Percentiles rank a stretch among this genome's conserved stretches.
Conservation (phyloP, 805 yeast genomes). For the Groenewaldozyma salmanticensis region DNA sequence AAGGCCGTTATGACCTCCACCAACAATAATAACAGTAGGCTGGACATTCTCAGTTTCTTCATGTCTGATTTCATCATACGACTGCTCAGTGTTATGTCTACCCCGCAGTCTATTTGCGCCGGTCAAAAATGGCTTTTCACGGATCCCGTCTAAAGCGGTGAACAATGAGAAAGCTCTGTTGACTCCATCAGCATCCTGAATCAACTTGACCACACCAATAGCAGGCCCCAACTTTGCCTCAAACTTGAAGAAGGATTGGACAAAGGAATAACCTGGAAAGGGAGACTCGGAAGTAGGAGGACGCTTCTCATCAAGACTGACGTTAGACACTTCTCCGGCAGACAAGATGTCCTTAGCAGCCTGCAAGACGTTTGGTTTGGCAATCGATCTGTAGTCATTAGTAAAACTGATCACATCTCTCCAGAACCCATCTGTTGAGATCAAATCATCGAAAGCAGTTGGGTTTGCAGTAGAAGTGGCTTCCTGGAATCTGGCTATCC, state of each 20-base stretch:
- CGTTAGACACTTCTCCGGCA: constrained; percentile 2
- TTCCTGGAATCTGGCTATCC: constrained; percentile 9
- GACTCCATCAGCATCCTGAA: constrained; percentile 6
- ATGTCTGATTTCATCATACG: constrained; percentile 8
- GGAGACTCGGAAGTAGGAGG: not conserved
- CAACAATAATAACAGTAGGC: constrained; percentile 37
- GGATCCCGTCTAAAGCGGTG: constrained; percentile 14
- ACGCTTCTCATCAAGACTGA: not conserved
- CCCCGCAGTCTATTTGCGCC: constrained; percentile 13
- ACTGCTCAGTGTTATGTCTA: constrained; percentile 3
- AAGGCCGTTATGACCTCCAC: constrained; percentile 41
- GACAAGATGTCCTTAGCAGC: constrained; percentile 8
- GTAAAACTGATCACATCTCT: constrained; percentile 19
- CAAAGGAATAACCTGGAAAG: constrained; percentile 1
- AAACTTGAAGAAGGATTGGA: constrained; percentile 11
- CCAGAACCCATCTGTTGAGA: constrained; percentile 14
- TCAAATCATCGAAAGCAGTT: constrained; percentile 10
- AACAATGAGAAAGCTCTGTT: constrained; percentile 11
- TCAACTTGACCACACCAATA: constrained; percentile 9
- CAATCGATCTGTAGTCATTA: constrained; percentile 15
- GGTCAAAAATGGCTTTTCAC: constrained; percentile 6
- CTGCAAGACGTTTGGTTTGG: constrained; percentile 14
- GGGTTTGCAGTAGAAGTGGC: constrained; percentile 11
- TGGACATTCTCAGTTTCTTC: constrained; percentile 16
- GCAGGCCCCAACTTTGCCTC: constrained; percentile 10